Base-by-base conservation (phyloP, 768 basidiomycete species). In the Mycena maculata region DNA sequence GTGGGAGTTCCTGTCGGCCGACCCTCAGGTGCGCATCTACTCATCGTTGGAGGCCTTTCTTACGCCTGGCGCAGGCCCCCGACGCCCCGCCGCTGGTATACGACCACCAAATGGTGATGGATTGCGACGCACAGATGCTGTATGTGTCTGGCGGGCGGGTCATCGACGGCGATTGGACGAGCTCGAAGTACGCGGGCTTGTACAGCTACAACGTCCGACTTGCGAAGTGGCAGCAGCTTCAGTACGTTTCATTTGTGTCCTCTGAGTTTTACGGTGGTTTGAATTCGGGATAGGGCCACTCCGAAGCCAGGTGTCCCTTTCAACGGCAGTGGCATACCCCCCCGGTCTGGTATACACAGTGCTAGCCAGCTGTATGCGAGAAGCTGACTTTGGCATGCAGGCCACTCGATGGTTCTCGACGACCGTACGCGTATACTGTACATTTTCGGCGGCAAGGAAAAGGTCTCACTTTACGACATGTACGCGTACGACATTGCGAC, bases 401-500 rank as follows among this genome's bases (percentile, higher is more conserved):
- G 92, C 0, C 93, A 94, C 77, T 92, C 92, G 4, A 94, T 95
- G 93, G 85, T 93, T 5, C 81, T 93, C 22, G 92, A 94, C 59
- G 81, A 89, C 6, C 77, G 76, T 13, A 77, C 84, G 0, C 85
- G 85, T 38, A 86, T 83, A 0, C 81, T 94, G 18, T 91, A 87
- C 75, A 89, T 94, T 45, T 91, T 94, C 69, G 92, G 88, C 13
- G 93, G 93, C 1, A 89, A 92, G 75, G 83, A 89, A 28, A 86
- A 90, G 25, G 86, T 81, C 0, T 89, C 88, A 66, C 83, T 92
- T 11, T 86, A 89, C 3, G 93, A 94, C 76, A 92, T 94, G 92
- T 91, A 90, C 57, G 82, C 88, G 1, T 92, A 88, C 77, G 86
- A 93, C 62, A 85, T 91, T 67, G 77, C 79, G 47, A 87, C 84